Evolutionary conservation across 257 asterid species (phyloP).

Genomic region (Forsythia suspensa): DNA sequence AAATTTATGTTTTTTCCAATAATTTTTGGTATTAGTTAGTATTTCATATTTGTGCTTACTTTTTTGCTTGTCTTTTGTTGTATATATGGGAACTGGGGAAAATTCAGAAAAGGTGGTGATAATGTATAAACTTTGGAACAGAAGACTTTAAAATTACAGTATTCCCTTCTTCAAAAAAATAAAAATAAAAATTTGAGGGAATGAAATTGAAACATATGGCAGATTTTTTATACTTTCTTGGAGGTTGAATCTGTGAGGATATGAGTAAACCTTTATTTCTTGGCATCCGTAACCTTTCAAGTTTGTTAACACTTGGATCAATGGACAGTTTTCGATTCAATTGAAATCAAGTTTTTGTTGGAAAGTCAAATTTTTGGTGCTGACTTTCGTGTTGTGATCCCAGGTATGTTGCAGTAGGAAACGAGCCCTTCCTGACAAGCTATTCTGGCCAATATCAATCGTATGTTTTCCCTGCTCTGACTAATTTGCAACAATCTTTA

Average conservation of each 20-base stretch:
- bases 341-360: background rate
- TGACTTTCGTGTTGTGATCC: conserved; percentile 24
- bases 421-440: conserved; percentile 85
- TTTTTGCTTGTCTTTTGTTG: background rate
- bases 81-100: background rate
- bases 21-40: background rate
- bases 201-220: background rate
- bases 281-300: background rate
- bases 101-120: background rate
- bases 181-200: too few species aligned
- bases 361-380: background rate
- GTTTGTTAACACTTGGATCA: background rate
- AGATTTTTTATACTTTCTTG: too few species aligned
- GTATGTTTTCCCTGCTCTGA: conserved; percentile 68
- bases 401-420: conserved; percentile 93
- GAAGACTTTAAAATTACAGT: background rate
- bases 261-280: background rate
- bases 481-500: conserved; percentile 72
- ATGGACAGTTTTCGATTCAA: too few species aligned
- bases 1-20: background rate
- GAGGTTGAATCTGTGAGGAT: too few species aligned
- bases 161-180: background rate
- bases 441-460: conserved; percentile 80
- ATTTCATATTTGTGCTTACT: background rate
- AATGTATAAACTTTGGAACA: background rate